Conservation (phyloP, 164 flowering plant genomes). For the Kingdonia uniflora region DNA sequence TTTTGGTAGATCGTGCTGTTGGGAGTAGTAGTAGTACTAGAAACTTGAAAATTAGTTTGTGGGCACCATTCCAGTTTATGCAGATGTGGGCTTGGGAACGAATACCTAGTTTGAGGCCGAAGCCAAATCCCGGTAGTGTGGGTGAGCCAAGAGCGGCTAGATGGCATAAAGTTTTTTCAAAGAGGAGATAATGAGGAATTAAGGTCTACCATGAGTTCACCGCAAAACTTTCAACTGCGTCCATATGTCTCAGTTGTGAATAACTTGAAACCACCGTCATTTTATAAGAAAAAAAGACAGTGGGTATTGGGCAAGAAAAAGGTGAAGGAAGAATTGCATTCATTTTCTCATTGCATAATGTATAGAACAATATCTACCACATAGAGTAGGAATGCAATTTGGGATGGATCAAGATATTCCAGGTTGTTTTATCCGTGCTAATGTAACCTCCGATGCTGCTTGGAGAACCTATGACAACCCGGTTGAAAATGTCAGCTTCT, state of each 20-base stretch:
- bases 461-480: slow-evolving; percentile 6
- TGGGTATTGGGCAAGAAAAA: neutral
- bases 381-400: slow-evolving; percentile 31
- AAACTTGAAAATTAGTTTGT: neutral
- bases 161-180: slow-evolving; percentile 12
- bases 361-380: slow-evolving; percentile 21
- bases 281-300: slow-evolving; percentile 10
- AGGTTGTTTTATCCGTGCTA: slow-evolving; percentile 1
- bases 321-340: slow-evolving; percentile 9
- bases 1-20: slow-evolving; percentile 9
- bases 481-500: slow-evolving; percentile 4
- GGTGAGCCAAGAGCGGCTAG: slow-evolving; percentile 20
- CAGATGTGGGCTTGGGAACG: slow-evolving; percentile 29
- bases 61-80: slow-evolving; percentile 20
- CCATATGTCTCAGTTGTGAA: slow-evolving; percentile 10
- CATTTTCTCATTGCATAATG: slow-evolving; percentile 16
- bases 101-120: slow-evolving; percentile 19
- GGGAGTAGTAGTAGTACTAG: neutral
- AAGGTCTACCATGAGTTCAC: slow-evolving; percentile 1
- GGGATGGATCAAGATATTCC: slow-evolving; percentile 25
- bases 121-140: neutral
- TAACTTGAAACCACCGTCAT: neutral
- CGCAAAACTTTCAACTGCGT: slow-evolving; percentile 16
- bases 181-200: neutral
- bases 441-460: slow-evolving; percentile 6